Conservation (phyloP, 305 asterid species). For the Solanum chacoense region DNA sequence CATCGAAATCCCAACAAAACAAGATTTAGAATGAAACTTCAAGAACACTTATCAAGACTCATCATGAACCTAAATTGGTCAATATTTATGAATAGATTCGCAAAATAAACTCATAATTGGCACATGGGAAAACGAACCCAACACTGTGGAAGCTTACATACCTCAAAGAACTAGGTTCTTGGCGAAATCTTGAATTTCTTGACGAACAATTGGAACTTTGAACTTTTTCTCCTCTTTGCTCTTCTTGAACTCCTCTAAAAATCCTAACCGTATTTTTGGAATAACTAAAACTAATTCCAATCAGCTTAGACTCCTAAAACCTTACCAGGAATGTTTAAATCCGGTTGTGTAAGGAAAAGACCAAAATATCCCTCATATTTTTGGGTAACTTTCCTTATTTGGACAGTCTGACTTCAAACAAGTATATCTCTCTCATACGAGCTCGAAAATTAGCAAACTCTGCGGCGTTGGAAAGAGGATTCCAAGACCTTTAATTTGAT, state of each 20-base stretch:
- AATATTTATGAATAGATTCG: not conserved
- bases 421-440: not conserved
- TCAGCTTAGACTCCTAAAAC: not conserved
- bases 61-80: not conserved
- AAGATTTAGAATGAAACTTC: not conserved
- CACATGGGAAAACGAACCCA: not conserved
- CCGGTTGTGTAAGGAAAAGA: not conserved
- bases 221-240: not conserved
- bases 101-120: not conserved
- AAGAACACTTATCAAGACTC: not conserved
- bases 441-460: not conserved
- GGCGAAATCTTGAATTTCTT: not conserved
- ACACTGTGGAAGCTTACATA: not conserved
- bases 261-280: not conserved
- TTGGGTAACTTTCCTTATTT: not conserved
- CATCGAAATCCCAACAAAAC: not conserved
- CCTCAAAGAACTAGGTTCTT: not conserved
- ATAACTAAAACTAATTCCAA: not conserved
- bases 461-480: not conserved
- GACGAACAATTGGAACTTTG: not conserved
- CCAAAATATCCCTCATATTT: not conserved
- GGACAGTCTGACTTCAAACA: not conserved
- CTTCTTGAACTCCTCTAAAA: not conserved
- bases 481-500: not conserved
- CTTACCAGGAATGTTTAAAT: not conserved